Base-by-base conservation (phyloP, 2,329 filamentous ascomycete species). In the Alternaria incomplexa region DNA sequence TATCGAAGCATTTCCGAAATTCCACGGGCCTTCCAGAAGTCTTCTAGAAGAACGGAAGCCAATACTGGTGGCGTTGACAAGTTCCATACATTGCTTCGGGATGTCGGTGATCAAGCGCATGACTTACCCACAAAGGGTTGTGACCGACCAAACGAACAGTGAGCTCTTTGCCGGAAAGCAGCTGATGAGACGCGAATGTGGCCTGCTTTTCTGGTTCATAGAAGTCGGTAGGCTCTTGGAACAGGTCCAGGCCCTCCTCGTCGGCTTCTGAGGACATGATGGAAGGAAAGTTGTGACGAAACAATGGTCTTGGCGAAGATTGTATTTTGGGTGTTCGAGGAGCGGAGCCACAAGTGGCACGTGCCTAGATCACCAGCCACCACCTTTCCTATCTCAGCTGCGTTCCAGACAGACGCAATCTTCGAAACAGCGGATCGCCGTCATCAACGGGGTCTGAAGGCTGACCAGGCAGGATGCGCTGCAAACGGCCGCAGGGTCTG, bases 101-200 rank as follows among this genome's bases (percentile, higher is more conserved):
- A 56, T 54, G 32, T 44, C 26, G 46, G n/a, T 47, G 15, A 25
- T 46, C 28, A 47, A 63, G 57, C 64, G 59, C 56, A 53, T 40
- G 54, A 63, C 82, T 81, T 87, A 90, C 88, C 88, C 96, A 97
- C 13, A 96, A 87, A 23, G 93, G 92, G 83, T 92, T 95, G 80
- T 92, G 90, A 63, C 94, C 94, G 47, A 97, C 92, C 12, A 97
- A 88, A 72, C 92, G 88, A 67, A 97, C 86, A 54, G 84, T 88
- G 68, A 96, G 82, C 26, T 83, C 83, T 67, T 88, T 79, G 63
- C 91, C 92, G 36, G 87, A 88, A 60, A 87, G 82, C 77, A 95
- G 87, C 22, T 85, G 87, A 83, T 96, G 91, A 46, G 88, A 86
- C 66, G 91, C 89, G 65, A 87, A 89, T 3, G 91, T 95, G 8